Evolutionary conservation across 2,329 filamentous ascomycete genomes (phyloP).

Genomic region (Coniochaeta sp.): DNA sequence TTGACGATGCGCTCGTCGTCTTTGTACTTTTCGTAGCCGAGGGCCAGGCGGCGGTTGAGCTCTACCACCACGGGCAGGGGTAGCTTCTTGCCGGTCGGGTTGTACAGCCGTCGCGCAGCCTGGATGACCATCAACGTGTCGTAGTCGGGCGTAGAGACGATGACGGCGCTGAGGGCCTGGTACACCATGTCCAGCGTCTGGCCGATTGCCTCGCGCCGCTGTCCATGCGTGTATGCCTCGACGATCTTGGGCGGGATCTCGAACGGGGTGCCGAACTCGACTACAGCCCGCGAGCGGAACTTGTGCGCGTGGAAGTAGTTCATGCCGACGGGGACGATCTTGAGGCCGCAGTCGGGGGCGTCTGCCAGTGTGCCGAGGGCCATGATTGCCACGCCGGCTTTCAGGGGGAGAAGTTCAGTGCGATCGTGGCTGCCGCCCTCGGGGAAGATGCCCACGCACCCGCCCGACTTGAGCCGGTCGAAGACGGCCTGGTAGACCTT

Average conservation of each 20-base stretch:
- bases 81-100: constrained; percentile 87
- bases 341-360: constrained; percentile 78
- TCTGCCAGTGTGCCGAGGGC: constrained; percentile 83
- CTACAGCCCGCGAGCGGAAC: constrained; percentile 89
- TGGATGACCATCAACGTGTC: constrained; percentile 97
- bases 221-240: constrained; percentile 74
- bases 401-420: constrained; percentile 82
- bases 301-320: constrained; percentile 99
- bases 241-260: constrained; percentile 79
- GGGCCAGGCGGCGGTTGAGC: constrained; percentile 82
- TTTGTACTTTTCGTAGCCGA: constrained; percentile 90
- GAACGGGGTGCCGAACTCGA: constrained; percentile 89
- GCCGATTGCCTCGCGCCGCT: constrained; percentile 81
- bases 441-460: constrained; percentile 93
- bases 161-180: constrained; percentile 77
- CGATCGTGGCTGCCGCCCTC: constrained; percentile 95
- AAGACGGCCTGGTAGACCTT: constrained; percentile 93
- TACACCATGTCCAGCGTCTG: constrained; percentile 81
- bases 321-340: constrained; percentile 96
- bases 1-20: constrained; percentile 76
- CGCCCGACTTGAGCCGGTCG: constrained; percentile 69
- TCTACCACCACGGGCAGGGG: constrained; percentile 90
- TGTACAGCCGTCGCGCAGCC: constrained; percentile 87
- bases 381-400: constrained; percentile 98
- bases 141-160: constrained; percentile 87